Evolutionary conservation across 768 basidiomycete genomes (phyloP).

Genomic region (Suillus ampliporus): DNA sequence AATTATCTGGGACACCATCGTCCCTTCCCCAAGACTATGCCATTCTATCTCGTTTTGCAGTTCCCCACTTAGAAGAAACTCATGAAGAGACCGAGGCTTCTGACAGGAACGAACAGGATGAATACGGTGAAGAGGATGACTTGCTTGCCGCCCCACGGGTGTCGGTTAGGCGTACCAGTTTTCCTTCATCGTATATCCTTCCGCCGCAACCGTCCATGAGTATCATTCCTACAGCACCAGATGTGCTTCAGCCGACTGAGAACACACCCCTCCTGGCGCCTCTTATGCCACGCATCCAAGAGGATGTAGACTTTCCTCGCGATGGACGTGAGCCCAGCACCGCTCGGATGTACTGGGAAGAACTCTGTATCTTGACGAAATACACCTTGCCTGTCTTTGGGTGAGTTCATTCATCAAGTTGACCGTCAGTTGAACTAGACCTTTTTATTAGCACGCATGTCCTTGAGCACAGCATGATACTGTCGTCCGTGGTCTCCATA

Average conservation of each 20-base stretch:
- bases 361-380: constrained; percentile 58
- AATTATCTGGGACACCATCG: constrained; percentile 39
- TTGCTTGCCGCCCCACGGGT: not conserved
- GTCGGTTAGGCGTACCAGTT: constrained; percentile 26
- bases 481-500: constrained; percentile 87
- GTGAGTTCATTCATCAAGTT: constrained; percentile 45
- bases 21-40: constrained; percentile 69
- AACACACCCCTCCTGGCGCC: constrained; percentile 63
- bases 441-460: constrained; percentile 64
- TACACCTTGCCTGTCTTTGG: constrained; percentile 79
- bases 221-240: constrained; percentile 30
- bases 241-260: constrained; percentile 40
- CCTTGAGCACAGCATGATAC: constrained; percentile 85
- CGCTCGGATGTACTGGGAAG: constrained; percentile 54
- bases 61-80: constrained; percentile 10
- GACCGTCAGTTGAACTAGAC: not conserved
- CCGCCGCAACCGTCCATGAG: constrained; percentile 23
- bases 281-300: constrained; percentile 56
- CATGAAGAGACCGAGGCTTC: constrained; percentile 10
- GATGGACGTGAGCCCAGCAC: constrained; percentile 33
- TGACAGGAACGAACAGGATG: constrained; percentile 10
- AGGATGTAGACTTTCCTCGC: constrained; percentile 37
- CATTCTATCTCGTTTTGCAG: constrained; percentile 55
- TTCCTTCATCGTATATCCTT: constrained; percentile 40
- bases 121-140: not conserved